Evolutionary conservation across 768 basidiomycete species (phyloP).

Genomic region (Astraeus odoratus): DNA sequence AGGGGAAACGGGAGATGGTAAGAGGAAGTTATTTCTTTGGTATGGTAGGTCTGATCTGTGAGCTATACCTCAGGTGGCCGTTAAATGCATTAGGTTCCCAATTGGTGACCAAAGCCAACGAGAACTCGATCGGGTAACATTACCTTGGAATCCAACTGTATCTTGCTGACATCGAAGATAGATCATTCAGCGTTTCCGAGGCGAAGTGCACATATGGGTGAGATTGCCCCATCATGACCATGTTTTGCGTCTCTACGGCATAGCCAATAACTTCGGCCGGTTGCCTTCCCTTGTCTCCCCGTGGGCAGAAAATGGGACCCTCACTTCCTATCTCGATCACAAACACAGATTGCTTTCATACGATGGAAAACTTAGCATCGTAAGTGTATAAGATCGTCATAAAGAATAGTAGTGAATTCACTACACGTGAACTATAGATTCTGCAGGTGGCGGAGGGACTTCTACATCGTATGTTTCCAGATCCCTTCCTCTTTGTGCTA

Average conservation of each 20-base stretch:
- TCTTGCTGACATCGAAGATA: not conserved
- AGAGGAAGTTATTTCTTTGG: not conserved
- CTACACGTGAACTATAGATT: too few relatives aligned
- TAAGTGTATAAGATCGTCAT: not conserved
- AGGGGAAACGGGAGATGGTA: not conserved
- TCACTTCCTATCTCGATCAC: conserved; percentile 13
- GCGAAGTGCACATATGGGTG: not conserved
- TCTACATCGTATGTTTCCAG: conserved; percentile 27
- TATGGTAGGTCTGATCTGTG: not conserved
- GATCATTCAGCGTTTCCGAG: not conserved
- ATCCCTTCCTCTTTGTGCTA: not conserved
- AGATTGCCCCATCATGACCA: conserved; percentile 8
- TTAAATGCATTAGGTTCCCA: not conserved
- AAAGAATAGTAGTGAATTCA: too few relatives aligned
- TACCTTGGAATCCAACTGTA: not conserved
- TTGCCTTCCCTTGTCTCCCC: conserved; percentile 19
- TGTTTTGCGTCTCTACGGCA: conserved; percentile 16
- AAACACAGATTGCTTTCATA: not conserved
- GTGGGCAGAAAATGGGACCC: conserved; percentile 20
- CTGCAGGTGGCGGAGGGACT: conserved; percentile 34
- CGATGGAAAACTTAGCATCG: not conserved
- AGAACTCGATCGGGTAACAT: not conserved
- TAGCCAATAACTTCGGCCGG: conserved; percentile 14
- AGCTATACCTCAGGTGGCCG: not conserved
- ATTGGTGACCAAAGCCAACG: not conserved